Evolutionary conservation across 1,284 basidiomycete genomes (phyloP).

Genomic region (Vanrija pseudolonga): DNA sequence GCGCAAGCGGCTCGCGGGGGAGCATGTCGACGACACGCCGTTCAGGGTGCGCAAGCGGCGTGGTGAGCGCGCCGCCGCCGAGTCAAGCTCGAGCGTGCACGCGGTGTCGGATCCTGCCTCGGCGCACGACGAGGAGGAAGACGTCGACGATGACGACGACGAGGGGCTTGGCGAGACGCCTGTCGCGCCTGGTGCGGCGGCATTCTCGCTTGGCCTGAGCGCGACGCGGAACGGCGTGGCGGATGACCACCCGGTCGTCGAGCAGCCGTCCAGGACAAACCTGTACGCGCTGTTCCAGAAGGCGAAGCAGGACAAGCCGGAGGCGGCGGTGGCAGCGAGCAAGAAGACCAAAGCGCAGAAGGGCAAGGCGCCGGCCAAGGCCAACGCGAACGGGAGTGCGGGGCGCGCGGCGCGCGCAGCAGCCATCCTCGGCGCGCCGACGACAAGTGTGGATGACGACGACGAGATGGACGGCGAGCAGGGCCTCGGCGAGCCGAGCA

Average conservation of each 20-base stretch:
- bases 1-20: conserved; percentile 43
- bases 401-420: no score
- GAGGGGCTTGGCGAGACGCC: conserved; percentile 12
- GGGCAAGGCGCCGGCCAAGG: no score
- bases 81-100: background rate
- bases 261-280: no score
- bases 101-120: background rate
- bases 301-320: no score
- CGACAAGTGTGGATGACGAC: background rate
- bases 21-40: conserved; percentile 43
- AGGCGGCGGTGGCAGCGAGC: no score
- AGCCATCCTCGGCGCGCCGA: no score
- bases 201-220: conserved; percentile 8
- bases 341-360: no score
- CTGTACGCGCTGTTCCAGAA: no score
- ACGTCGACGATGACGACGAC: conserved; percentile 6
- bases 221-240: background rate
- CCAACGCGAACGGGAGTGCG: no score
- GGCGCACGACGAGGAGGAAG: conserved; percentile 3
- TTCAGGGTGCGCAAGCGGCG: conserved; percentile 20
- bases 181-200: conserved; percentile 3
- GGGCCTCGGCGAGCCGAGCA: background rate
- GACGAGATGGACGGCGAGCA: background rate
- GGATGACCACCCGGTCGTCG: background rate
- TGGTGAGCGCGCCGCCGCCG: background rate